These are phyloP conservation scores for Entoloma clypeatum DNA, from an alignment of 1,284 basidiomycete genomes.

Conservation along the genomic window DNA sequence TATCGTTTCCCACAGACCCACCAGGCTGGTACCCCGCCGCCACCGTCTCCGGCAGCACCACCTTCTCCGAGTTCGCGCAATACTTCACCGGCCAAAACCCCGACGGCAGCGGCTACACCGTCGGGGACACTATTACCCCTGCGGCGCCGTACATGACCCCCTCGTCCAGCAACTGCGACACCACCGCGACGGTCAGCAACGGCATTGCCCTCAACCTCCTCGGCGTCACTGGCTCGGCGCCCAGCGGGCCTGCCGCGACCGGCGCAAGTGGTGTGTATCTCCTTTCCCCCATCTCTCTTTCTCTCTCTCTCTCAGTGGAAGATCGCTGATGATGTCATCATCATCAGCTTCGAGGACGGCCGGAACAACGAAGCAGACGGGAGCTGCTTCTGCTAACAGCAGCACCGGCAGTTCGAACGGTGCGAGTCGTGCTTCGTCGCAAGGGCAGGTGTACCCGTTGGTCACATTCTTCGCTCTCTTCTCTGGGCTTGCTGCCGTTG, in stretches of 20 bases:
- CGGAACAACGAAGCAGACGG: constrained; percentile 13
- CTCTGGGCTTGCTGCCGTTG: constrained; percentile 20
- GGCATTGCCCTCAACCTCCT: constrained; percentile 30
- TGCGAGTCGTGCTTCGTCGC: constrained; percentile 4
- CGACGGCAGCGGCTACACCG: constrained; percentile 31
- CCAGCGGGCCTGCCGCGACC: constrained; percentile 2
- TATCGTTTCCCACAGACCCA: constrained; percentile 34
- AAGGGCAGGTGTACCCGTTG: constrained; percentile 15
- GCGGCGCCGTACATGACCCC: constrained; percentile 30
- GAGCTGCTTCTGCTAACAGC: constrained; percentile 3
- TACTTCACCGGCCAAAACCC: constrained; percentile 35
- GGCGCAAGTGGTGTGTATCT: too few species aligned
- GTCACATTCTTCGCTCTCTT: constrained; percentile 15
- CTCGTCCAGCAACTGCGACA: constrained; percentile 36
- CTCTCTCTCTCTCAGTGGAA: too few species aligned
- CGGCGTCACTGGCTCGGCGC: constrained; percentile 21
- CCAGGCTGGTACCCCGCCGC: constrained; percentile 40
- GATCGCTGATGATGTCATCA: too few species aligned
- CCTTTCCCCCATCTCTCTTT: too few species aligned
- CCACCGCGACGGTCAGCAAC: constrained; percentile 33
- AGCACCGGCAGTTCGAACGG: constrained; percentile 8
- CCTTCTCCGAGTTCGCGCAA: constrained; percentile 40
- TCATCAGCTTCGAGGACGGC: too few species aligned
- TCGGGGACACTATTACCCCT: constrained; percentile 36
- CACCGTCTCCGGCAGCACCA: constrained; percentile 31